Evolutionary conservation across 257 asterid genomes (phyloP).

Genomic region (Ligustrum vulgare): DNA sequence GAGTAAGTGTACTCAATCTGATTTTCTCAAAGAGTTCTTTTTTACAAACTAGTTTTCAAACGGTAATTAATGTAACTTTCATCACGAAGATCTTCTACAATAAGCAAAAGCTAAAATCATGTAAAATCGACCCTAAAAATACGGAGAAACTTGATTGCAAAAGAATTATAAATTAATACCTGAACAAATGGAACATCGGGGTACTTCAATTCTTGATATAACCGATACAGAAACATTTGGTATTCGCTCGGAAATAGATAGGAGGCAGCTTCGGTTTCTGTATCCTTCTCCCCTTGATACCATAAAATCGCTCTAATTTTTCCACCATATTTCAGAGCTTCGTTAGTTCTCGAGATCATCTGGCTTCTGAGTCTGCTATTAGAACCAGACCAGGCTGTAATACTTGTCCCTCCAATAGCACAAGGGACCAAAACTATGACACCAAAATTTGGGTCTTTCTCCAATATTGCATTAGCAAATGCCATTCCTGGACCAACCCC

Average conservation of each 20-base stretch:
- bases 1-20: too few species aligned
- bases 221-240: not conserved
- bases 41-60: too few species aligned
- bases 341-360: constrained; percentile 22
- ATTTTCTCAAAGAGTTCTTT: too few species aligned
- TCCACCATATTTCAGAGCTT: constrained; percentile 30
- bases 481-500: constrained; percentile 94
- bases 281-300: constrained; percentile 82
- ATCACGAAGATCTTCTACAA: too few species aligned
- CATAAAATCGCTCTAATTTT: constrained; percentile 48
- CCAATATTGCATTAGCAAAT: constrained; percentile 44
- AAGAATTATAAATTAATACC: constrained; percentile 25
- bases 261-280: constrained; percentile 36
- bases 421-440: constrained; percentile 76
- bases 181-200: constrained; percentile 43
- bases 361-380: constrained; percentile 47
- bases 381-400: constrained; percentile 52
- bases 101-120: too few species aligned
- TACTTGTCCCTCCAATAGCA: constrained; percentile 65
- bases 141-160: too few species aligned
- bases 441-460: constrained; percentile 41
- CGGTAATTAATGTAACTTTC: too few species aligned
- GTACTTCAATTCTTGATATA: constrained; percentile 28
- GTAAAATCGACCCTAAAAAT: too few species aligned
- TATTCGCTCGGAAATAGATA: not conserved